phyloP scores from a whole-genome alignment of 768 basidiomycete species.

The Psilocybe sp. region DNA sequence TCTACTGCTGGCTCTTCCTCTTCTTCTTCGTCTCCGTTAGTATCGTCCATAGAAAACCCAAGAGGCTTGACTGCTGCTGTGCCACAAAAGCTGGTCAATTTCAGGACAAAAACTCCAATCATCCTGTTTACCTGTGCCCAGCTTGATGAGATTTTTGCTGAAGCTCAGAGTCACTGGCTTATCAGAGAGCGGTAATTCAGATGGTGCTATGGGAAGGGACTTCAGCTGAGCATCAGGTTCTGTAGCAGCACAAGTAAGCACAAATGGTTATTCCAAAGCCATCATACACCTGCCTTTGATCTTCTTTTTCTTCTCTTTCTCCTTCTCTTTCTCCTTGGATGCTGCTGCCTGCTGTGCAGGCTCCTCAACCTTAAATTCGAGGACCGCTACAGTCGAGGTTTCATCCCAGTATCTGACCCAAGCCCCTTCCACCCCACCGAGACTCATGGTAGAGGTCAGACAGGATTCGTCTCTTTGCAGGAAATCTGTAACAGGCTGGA shows the following conservation, averaged over 20 bases:
- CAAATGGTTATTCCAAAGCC: background rate
- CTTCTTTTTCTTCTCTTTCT: slow-evolving; percentile 64
- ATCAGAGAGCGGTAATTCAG: slow-evolving; percentile 67
- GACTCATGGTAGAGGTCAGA: slow-evolving; percentile 58
- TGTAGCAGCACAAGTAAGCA: slow-evolving; percentile 5
- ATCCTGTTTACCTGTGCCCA: slow-evolving; percentile 20
- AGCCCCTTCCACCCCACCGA: slow-evolving; percentile 70
- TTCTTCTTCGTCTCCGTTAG: slow-evolving; percentile 38
- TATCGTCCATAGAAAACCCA: slow-evolving; percentile 73
- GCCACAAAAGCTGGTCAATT: background rate
- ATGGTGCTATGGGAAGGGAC: slow-evolving; percentile 47
- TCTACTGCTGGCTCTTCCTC: slow-evolving; percentile 43
- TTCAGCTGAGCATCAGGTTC: slow-evolving; percentile 31
- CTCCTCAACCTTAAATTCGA: slow-evolving; percentile 79
- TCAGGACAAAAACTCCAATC: background rate
- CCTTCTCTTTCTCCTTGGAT: slow-evolving; percentile 23
- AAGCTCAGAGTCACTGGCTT: slow-evolving; percentile 82
- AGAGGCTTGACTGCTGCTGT: slow-evolving; percentile 20
- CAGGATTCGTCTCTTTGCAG: slow-evolving; percentile 77
- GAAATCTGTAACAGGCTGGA: slow-evolving; percentile 76
- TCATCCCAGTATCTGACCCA: slow-evolving; percentile 96
- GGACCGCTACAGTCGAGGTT: slow-evolving; percentile 65
- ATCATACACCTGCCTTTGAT: slow-evolving; percentile 39
- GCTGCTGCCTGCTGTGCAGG: slow-evolving; percentile 33
- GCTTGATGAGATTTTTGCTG: slow-evolving; percentile 47